Evolutionary conservation across 305 asterid species (phyloP).

Genomic region (Fraxinus velutina): DNA sequence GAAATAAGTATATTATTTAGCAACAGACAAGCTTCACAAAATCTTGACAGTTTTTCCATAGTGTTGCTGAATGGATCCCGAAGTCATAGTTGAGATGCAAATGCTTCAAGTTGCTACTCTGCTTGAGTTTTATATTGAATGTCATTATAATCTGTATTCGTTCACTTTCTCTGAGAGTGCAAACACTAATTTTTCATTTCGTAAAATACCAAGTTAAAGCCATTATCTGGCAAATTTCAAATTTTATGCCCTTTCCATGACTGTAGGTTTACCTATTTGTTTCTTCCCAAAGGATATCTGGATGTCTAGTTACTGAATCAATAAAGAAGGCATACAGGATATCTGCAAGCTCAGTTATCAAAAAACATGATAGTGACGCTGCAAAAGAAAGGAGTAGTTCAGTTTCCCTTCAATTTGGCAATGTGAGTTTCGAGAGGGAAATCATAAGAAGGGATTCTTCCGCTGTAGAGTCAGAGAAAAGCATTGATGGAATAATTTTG

Average conservation of each 20-base stretch:
- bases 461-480: not conserved
- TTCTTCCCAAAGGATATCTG: constrained; percentile 56
- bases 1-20: not conserved
- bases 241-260: constrained; percentile 5
- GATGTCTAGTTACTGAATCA: constrained; percentile 65
- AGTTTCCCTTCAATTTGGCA: constrained; percentile 57
- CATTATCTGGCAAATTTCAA: not conserved
- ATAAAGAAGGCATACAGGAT: constrained; percentile 48
- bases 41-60: not conserved
- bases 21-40: not conserved
- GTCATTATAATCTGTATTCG: not conserved
- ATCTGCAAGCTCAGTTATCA: constrained; percentile 27
- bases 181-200: too few species aligned
- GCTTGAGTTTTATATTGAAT: not conserved
- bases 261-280: constrained; percentile 61
- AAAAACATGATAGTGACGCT: not conserved
- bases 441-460: constrained; percentile 39
- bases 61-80: not conserved
- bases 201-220: not conserved
- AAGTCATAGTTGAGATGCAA: not conserved
- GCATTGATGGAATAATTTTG: not conserved
- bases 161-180: not conserved
- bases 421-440: constrained; percentile 58
- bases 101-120: not conserved
- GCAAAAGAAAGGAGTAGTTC: constrained; percentile 34